These are phyloP conservation scores for Kwoniella bestiolae DNA, from an alignment of 768 basidiomycete species.

Conservation along the genomic window DNA sequence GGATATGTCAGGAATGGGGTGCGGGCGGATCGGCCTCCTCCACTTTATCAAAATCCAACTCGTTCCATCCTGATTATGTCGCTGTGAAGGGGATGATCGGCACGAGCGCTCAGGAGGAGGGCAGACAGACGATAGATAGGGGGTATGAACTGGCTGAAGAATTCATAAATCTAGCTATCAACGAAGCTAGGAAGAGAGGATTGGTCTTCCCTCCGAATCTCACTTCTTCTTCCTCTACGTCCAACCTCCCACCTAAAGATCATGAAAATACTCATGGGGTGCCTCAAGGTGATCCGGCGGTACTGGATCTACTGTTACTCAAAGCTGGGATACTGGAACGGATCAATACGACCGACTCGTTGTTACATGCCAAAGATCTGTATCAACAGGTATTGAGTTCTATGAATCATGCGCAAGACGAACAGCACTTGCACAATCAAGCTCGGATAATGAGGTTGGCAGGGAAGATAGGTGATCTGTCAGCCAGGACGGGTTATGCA, in stretches of 20 bases:
- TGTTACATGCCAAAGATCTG: slow-evolving; percentile 44
- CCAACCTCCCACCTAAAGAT: slow-evolving; percentile 15
- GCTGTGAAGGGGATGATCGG: slow-evolving; percentile 44
- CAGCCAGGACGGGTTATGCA: slow-evolving; percentile 33
- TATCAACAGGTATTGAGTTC: slow-evolving; percentile 48
- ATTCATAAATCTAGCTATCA: slow-evolving; percentile 50
- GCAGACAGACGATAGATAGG: slow-evolving; percentile 39
- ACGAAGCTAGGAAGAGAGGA: slow-evolving; percentile 39
- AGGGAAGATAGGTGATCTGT: slow-evolving; percentile 52
- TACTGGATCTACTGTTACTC: slow-evolving; percentile 47
- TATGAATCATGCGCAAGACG: slow-evolving; percentile 7
- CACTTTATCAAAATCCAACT: slow-evolving; percentile 28
- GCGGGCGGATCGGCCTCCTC: slow-evolving; percentile 35
- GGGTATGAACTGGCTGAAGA: slow-evolving; percentile 52
- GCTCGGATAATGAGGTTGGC: slow-evolving; percentile 41
- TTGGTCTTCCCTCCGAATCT: slow-evolving; percentile 47
- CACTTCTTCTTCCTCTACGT: slow-evolving; percentile 10
- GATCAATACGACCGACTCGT: slow-evolving; percentile 37
- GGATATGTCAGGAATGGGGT: slow-evolving; percentile 52
- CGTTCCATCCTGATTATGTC: slow-evolving; percentile 33
- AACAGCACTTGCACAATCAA: slow-evolving; percentile 14
- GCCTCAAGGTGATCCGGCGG: slow-evolving; percentile 38
- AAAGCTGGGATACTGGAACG: slow-evolving; percentile 55
- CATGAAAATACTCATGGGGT: slow-evolving; percentile 2
- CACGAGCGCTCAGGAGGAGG: neutral